Evolutionary conservation across 257 asterid genomes (phyloP).

Genomic region (Ophiorrhiza pumila): DNA sequence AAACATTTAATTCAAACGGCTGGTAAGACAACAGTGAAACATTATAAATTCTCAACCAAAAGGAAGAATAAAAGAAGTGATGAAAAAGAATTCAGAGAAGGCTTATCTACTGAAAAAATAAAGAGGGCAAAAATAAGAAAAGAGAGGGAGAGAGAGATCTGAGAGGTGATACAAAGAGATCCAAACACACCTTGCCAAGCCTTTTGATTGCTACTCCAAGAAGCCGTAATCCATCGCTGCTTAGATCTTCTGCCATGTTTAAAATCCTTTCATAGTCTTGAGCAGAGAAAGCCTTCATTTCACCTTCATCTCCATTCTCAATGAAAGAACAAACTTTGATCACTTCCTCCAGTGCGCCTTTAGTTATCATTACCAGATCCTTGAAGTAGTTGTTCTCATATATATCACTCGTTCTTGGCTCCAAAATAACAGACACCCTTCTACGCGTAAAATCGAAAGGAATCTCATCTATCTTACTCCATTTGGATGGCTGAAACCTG

Average conservation of each 20-base stretch:
- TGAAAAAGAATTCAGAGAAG: too few relatives aligned
- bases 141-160: background rate
- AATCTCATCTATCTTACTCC: slow-evolving; percentile 26
- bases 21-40: too few relatives aligned
- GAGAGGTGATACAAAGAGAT: background rate
- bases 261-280: slow-evolving; percentile 10
- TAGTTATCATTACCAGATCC: slow-evolving; percentile 15
- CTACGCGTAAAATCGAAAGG: slow-evolving; percentile 24
- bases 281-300: background rate
- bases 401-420: background rate
- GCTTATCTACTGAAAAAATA: too few relatives aligned
- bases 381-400: background rate
- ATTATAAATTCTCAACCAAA: too few relatives aligned
- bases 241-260: slow-evolving; percentile 19
- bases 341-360: slow-evolving; percentile 28
- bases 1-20: too few relatives aligned
- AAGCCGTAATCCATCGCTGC: slow-evolving; percentile 20
- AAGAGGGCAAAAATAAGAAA: background rate
- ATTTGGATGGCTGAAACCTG: slow-evolving; percentile 24
- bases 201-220: slow-evolving; percentile 25
- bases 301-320: slow-evolving; percentile 9
- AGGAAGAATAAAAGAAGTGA: background rate
- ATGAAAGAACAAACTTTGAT: slow-evolving; percentile 17
- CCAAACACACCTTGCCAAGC: slow-evolving; percentile 9
- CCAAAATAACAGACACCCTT: slow-evolving; percentile 23